Conservation (phyloP, 2,329 filamentous ascomycete species). For the Sclerotinia trifoliorum region DNA sequence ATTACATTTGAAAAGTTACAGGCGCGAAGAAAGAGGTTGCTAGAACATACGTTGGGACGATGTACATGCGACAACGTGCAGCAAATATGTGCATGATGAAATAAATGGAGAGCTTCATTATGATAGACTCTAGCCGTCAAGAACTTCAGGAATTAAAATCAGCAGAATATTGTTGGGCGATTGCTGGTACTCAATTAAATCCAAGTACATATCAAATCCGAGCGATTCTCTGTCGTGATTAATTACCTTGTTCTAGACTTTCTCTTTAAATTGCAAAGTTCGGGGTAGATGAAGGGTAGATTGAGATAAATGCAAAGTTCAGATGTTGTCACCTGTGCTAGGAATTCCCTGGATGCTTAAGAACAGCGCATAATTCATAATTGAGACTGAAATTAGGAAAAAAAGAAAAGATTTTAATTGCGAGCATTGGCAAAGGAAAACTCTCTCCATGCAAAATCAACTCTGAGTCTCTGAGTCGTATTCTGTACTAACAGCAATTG, state of each 20-base stretch:
- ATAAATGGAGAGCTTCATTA: neutral
- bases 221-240: neutral
- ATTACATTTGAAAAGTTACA: too few species aligned
- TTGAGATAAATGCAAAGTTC: conserved; percentile 1
- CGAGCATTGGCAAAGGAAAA: neutral
- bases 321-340: neutral
- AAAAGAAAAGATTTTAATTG: neutral
- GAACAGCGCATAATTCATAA: neutral
- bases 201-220: neutral
- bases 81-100: neutral
- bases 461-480: neutral
- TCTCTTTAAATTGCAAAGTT: neutral
- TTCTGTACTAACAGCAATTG: conserved; percentile 4
- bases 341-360: neutral
- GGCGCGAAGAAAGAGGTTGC: too few species aligned
- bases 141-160: neutral
- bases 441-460: neutral
- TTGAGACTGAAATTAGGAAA: neutral
- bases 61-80: neutral
- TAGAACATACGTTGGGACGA: neutral
- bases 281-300: conserved; percentile 3
- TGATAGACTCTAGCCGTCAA: neutral
- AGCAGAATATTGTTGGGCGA: neutral
- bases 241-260: neutral
- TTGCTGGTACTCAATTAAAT: neutral